Evolutionary conservation across 371 early-diverging fungal genomes (phyloP).

Genomic region (Apophysomyces trapeziformis): DNA sequence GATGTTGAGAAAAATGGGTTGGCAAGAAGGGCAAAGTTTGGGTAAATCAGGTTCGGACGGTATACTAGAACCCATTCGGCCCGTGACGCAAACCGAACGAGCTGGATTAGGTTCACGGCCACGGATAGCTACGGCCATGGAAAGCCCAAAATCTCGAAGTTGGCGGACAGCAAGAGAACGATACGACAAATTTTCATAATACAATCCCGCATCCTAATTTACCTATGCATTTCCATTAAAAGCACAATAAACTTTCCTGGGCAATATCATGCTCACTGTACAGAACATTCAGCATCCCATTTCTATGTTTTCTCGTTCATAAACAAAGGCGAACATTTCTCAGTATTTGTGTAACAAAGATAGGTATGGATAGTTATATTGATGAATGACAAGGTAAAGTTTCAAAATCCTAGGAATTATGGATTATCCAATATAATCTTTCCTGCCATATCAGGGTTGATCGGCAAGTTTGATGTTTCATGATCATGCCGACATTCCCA

Average conservation of each 20-base stretch:
- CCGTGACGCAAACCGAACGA: slow-evolving; percentile 15
- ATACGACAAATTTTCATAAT: neutral
- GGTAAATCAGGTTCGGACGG: slow-evolving; percentile 35
- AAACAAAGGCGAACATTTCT: too few species aligned
- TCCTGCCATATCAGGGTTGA: slow-evolving; percentile 29
- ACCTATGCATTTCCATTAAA: too few species aligned
- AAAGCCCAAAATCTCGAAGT: slow-evolving; percentile 19
- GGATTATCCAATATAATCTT: neutral
- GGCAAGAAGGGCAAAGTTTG: slow-evolving; percentile 48
- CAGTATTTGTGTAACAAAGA: too few species aligned
- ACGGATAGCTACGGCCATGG: neutral
- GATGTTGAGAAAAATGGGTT: slow-evolving; percentile 47
- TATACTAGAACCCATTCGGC: slow-evolving; percentile 33
- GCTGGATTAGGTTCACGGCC: slow-evolving; percentile 28
- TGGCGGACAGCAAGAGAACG: slow-evolving; percentile 14
- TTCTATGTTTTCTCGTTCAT: too few species aligned
- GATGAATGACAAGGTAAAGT: too few species aligned
- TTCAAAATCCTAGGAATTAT: neutral
- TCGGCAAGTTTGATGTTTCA: slow-evolving; percentile 50
- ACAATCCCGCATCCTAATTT: neutral
- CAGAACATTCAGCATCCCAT: too few species aligned
- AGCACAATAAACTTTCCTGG: too few species aligned
- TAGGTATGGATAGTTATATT: too few species aligned
- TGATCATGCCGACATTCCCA: slow-evolving; percentile 76
- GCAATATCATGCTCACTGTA: too few species aligned